Conservation (phyloP, 1,284 basidiomycete species). For the Laetiporus sulphureus region DNA sequence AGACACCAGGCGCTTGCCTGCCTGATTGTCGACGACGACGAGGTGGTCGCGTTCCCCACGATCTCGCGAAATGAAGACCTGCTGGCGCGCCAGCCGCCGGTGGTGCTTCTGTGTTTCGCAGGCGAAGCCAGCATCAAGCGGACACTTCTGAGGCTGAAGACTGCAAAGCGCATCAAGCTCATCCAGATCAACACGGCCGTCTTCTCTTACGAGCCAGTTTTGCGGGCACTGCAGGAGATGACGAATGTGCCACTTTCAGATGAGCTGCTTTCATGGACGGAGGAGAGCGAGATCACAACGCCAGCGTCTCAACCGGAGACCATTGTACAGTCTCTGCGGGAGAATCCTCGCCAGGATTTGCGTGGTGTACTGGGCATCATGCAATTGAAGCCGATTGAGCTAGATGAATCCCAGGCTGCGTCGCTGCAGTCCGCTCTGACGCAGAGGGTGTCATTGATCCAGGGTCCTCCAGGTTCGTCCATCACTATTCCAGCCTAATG, state of each 20-base stretch:
- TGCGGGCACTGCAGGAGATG: conserved; percentile 43
- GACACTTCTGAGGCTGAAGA: conserved; percentile 34
- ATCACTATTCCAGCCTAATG: not conserved
- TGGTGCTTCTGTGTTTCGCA: conserved; percentile 45
- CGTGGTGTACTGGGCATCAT: conserved; percentile 25
- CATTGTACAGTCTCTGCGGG: conserved; percentile 30
- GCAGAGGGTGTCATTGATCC: conserved; percentile 50
- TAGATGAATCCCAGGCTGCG: conserved; percentile 44
- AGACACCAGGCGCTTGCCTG: conserved; percentile 47
- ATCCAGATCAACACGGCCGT: conserved; percentile 55
- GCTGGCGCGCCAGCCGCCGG: conserved; percentile 38
- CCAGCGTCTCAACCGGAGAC: conserved; percentile 3
- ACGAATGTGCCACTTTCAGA: conserved; percentile 35
- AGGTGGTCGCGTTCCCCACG: conserved; percentile 46
- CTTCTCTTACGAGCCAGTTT: conserved; percentile 55
- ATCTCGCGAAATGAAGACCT: conserved; percentile 48
- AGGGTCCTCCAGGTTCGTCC: conserved; percentile 60
- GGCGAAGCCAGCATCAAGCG: conserved; percentile 32
- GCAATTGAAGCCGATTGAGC: conserved; percentile 31
- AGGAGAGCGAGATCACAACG: conserved; percentile 15
- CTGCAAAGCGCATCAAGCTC: conserved; percentile 32
- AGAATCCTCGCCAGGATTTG: conserved; percentile 35
- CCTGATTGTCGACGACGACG: conserved; percentile 38
- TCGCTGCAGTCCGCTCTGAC: conserved; percentile 47
- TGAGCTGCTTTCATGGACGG: conserved; percentile 50